Evolutionary conservation across 2,329 filamentous ascomycete species (phyloP), one percentile per base, ranked within the genome.

Genomic region (Fusarium secorum): DNA sequence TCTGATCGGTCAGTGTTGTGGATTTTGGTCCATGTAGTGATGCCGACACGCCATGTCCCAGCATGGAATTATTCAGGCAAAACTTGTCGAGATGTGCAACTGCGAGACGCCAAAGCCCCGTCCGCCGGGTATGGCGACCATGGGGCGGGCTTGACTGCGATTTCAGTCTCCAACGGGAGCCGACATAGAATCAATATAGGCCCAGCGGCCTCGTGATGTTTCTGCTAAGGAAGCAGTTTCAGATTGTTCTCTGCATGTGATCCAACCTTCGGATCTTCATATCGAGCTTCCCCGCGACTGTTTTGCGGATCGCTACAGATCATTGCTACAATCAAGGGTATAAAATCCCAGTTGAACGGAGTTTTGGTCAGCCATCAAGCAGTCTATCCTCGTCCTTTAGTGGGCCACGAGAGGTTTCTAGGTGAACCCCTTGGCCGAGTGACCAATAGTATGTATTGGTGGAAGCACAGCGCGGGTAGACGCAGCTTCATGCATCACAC

Each of bases 171-270:
- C 36, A 39, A 30, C 73, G 75, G 75, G 56, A 74, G 54, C 61
- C 70, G 54, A 71, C 75, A 76, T 66, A 13, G 48, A 44, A 73
- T 66, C 61, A 70, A 66, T 57, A 45, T 64, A 65, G 52, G 52
- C 35, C 62, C 64, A 75, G 71, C 70, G 75, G 60, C 56, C 62
- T 73, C 64, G 72, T 75, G 70, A 73, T 74, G 55, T 66, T 60
- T 38, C 38, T 60, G 48, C 30, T 44, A 56, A 60, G 56, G 58
- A 66, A 57, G 55, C 28, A 49, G 60, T 64, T 64, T 61, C 60
- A 68, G 60, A 71, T 58, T 46, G 48, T 68, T 74, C 66, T 58
- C 42, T 72, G 69, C 66, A 68, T 57, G 42, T 49, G 46, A 52
- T 60, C 45, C 59, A 45, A 59, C 49, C 59, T 66, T 62, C 53